These are phyloP conservation scores for Metschnikowia lunata DNA, from an alignment of 805 yeast species.

Conservation along the genomic window DNA sequence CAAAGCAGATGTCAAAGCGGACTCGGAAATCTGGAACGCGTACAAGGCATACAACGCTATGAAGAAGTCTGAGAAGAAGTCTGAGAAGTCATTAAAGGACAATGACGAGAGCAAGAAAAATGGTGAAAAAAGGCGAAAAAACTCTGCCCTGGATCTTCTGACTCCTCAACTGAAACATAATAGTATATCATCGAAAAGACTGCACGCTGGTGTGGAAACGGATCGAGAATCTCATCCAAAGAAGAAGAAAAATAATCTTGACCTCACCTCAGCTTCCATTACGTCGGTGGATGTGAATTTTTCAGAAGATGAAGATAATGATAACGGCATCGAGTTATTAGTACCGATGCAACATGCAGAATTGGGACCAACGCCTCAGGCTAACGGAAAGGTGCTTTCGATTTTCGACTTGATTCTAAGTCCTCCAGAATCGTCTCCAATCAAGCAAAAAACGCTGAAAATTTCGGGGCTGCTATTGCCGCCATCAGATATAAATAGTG, in stretches of 20 bases:
- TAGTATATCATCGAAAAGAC: too few species aligned
- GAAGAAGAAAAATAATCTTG: not conserved
- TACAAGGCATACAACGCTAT: constrained; percentile 29
- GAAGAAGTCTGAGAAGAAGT: constrained; percentile 10
- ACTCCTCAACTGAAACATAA: not conserved
- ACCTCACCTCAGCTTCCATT: not conserved
- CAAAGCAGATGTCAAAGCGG: constrained; percentile 31
- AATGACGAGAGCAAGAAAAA: not conserved
- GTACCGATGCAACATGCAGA: constrained; percentile 28
- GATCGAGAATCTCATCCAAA: not conserved
- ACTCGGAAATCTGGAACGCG: constrained; percentile 24
- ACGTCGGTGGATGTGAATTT: constrained; percentile 5
- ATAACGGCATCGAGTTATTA: constrained; percentile 1
- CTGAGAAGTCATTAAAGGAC: not conserved
- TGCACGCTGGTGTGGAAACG: not conserved
- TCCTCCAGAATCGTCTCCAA: constrained; percentile 43
- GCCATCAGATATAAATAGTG: not conserved
- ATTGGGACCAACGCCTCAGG: constrained; percentile 85
- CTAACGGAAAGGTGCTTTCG: constrained; percentile 70
- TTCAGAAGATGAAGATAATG: constrained; percentile 14
- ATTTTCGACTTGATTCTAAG: constrained; percentile 56
- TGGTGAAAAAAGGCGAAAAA: not conserved
- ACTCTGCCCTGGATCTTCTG: not conserved
- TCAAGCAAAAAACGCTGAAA: constrained; percentile 15
- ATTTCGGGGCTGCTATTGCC: not conserved